Base-by-base conservation (phyloP, 805 yeast genomes). In the Suhomyces vadensis region DNA sequence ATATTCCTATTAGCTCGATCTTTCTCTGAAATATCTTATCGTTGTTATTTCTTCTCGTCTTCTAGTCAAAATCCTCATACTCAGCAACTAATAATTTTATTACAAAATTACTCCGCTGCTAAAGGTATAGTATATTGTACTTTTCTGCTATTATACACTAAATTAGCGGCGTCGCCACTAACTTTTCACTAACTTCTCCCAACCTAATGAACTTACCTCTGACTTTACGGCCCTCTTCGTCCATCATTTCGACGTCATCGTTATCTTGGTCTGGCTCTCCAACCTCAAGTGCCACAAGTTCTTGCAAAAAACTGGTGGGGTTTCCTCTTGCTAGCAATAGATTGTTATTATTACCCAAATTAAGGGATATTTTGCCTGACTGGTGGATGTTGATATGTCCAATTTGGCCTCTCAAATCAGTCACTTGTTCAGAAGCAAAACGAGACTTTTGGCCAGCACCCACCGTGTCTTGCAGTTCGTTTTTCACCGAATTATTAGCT, bases 321-420 rank as follows among this genome's bases (percentile, higher is more conserved):
- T 87, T 81, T 11, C 97, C 97, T 55, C 78, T 75, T 4, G 82
- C 71, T 17, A 90, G 81, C 44, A 85, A 88, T 36, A 71, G 52
- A 74, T 83, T 76, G 3, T 78, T 72, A 6, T 80, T 77, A 41
- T 81, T 78, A 10, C 96, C 96, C 29, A 92, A 67, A 47, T 80
- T 77, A 62, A 91, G 76, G 3, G 95, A 75, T 16, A 89, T 62
- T 58, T 79, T 87, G 3, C 98, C 98, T 1, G 96, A 87, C 56
- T 83, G 79, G 61, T 91, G 97, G 37, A 83, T 72, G 43, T 92
- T 78, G 25, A 92, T 57, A 7, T 77, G 73, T 5, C 97, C 97
- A 29, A 89, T 73, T 43, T 72, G 72, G 1, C 97, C 97, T 7
- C 51, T 51, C 37, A 55, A 43, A 4, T 25, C 44, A 6, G 43